These are phyloP conservation scores for Malus hybrid DNA, from an alignment of 331 rosid species.

Conservation along the genomic window DNA sequence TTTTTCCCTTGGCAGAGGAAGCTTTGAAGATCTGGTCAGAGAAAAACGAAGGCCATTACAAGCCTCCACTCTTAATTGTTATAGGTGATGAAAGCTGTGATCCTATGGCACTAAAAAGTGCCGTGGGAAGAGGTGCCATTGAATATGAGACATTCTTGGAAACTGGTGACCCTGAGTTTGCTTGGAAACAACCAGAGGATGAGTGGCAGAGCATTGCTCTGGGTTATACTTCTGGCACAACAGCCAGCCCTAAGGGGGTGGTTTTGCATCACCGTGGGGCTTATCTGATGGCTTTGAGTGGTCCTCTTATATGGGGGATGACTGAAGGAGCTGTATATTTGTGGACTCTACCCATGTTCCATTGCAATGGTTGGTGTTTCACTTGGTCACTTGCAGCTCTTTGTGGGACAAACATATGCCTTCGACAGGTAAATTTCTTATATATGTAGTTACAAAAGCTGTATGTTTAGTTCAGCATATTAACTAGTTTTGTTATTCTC, in stretches of 20 bases:
- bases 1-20: constrained; percentile 61
- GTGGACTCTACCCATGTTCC: constrained; percentile 97
- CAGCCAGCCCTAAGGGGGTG: constrained; percentile 94
- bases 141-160: constrained; percentile 71
- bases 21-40: constrained; percentile 62
- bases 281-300: constrained; percentile 72
- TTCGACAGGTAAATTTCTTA: constrained; percentile 65
- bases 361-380: constrained; percentile 97
- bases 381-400: constrained; percentile 86
- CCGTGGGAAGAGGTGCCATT: constrained; percentile 52
- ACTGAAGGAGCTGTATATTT: constrained; percentile 80
- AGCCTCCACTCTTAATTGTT: constrained; percentile 57
- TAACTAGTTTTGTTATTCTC: background rate
- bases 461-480: background rate
- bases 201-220: constrained; percentile 97
- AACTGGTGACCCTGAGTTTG: constrained; percentile 71
- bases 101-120: constrained; percentile 39
- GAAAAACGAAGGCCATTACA: constrained; percentile 30
- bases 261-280: constrained; percentile 95
- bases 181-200: constrained; percentile 82
- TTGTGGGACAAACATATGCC: constrained; percentile 80
- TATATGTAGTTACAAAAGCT: background rate
- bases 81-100: constrained; percentile 71
- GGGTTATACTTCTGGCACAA: constrained; percentile 93
- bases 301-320: constrained; percentile 81